A percentile compares a stretch with the other conserved stretches of the same genome.
phyloP scores from a whole-genome alignment of 2,329 filamentous ascomycete species.

The Epichloe festucae region DNA sequence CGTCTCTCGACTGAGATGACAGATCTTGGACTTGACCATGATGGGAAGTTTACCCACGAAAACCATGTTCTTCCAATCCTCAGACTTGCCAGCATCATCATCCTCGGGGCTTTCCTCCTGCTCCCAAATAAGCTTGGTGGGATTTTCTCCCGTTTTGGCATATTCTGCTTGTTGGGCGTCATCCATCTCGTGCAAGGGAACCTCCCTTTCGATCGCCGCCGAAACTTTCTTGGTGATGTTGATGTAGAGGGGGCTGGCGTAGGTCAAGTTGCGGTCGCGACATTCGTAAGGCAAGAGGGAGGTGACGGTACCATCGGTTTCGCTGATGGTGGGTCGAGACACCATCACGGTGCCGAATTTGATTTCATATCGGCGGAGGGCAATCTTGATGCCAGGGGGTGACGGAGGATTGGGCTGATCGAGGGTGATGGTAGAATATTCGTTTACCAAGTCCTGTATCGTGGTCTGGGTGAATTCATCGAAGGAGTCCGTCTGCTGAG shows the following conservation, averaged over 20 bases:
- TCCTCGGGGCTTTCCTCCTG: slow-evolving; percentile 41
- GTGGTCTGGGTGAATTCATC: slow-evolving; percentile 92
- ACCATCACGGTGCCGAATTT: slow-evolving; percentile 86
- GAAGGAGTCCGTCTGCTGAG: slow-evolving; percentile 96
- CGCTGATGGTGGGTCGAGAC: slow-evolving; percentile 79
- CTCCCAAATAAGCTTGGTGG: slow-evolving; percentile 47
- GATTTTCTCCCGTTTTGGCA: slow-evolving; percentile 40
- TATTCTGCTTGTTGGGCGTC: slow-evolving; percentile 46
- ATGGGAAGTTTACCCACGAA: slow-evolving; percentile 94
- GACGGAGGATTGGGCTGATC: slow-evolving; percentile 79
- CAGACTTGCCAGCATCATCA: slow-evolving; percentile 37
- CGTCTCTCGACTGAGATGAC: slow-evolving; percentile 69
- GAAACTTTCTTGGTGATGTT: slow-evolving; percentile 77
- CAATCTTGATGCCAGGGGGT: slow-evolving; percentile 64
- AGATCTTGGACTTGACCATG: slow-evolving; percentile 96
- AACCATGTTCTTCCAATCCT: slow-evolving; percentile 55
- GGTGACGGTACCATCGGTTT: slow-evolving; percentile 79
- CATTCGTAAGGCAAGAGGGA: slow-evolving; percentile 89
- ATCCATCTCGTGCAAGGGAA: slow-evolving; percentile 55
- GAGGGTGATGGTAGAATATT: slow-evolving; percentile 82
- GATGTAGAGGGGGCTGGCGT: slow-evolving; percentile 82
- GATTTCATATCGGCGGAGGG: slow-evolving; percentile 86
- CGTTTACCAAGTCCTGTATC: slow-evolving; percentile 86
- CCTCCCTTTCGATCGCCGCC: slow-evolving; percentile 64
- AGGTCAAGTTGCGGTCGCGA: slow-evolving; percentile 88